Percentiles rank a stretch among this genome's conserved stretches.
Evolutionary conservation across 1,284 basidiomycete genomes (phyloP).

Genomic region (Schizopora paradoxa): DNA sequence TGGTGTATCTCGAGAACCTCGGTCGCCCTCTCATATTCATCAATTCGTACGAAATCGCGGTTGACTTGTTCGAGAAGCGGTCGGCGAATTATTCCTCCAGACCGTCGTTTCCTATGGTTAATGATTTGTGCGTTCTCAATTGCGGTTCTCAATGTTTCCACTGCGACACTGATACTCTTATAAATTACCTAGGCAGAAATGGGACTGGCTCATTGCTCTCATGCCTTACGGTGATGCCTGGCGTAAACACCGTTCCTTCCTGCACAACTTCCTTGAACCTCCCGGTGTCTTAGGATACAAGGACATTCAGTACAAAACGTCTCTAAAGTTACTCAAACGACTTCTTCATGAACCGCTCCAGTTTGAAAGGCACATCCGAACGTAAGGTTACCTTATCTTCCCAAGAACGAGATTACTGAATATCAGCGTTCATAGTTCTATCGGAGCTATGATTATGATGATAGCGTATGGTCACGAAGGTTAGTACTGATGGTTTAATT

Average conservation of each 20-base stretch:
- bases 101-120: constrained; percentile 4
- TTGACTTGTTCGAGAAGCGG: constrained; percentile 13
- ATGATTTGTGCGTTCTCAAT: constrained; percentile 7
- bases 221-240: constrained; percentile 10
- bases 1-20: constrained; percentile 9
- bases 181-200: constrained; percentile 3
- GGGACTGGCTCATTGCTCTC: constrained; percentile 1
- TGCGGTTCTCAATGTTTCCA: too few species aligned
- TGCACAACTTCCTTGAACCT: constrained; percentile 4
- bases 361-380: not conserved
- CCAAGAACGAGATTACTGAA: not conserved
- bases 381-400: not conserved
- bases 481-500: not conserved
- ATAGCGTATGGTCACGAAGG: constrained; percentile 9
- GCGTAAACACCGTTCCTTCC: constrained; percentile 1
- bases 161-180: too few species aligned
- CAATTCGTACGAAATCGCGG: constrained; percentile 11
- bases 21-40: constrained; percentile 8
- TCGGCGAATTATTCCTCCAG: constrained; percentile 11
- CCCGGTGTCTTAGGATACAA: not conserved
- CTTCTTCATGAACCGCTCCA: not conserved
- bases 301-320: not conserved
- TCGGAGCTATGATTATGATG: constrained; percentile 8
- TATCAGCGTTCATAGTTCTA: not conserved
- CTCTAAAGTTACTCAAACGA: constrained; percentile 2